phyloP scores from a whole-genome alignment of 116 monocot species.

The Phalaenopsis hybrid region DNA sequence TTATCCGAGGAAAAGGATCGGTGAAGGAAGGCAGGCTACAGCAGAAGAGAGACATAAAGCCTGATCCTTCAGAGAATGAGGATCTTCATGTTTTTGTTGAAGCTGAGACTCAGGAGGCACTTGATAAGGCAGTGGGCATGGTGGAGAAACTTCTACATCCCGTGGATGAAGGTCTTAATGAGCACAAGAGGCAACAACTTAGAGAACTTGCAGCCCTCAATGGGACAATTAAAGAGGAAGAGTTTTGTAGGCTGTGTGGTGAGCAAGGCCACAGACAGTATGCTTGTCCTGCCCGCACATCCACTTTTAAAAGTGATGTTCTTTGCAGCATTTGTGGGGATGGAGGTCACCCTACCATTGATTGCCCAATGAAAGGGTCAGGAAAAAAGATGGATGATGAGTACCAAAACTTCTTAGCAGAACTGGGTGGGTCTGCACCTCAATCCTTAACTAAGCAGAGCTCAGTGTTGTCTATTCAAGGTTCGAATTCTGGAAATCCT shows the following conservation, averaged over 20 bases:
- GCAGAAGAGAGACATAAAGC: slow-evolving; percentile 39
- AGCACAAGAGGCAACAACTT: slow-evolving; percentile 86
- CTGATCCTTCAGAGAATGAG: slow-evolving; percentile 45
- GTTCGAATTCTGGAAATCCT: slow-evolving; percentile 26
- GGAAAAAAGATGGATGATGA: slow-evolving; percentile 94
- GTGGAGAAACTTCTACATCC: slow-evolving; percentile 86
- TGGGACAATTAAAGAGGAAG: slow-evolving; percentile 84
- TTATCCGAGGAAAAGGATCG: slow-evolving; percentile 22
- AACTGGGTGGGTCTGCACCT: slow-evolving; percentile 61
- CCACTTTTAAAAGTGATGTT: slow-evolving; percentile 82
- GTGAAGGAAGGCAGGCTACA: slow-evolving; percentile 21
- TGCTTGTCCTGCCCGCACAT: slow-evolving; percentile 62
- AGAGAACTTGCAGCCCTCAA: slow-evolving; percentile 84
- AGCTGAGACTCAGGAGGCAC: slow-evolving; percentile 74
- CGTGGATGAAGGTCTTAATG: slow-evolving; percentile 77
- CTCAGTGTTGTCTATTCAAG: slow-evolving; percentile 35
- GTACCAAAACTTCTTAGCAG: slow-evolving; percentile 85
- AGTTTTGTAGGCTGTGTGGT: slow-evolving; percentile 78
- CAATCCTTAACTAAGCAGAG: slow-evolving; percentile 54
- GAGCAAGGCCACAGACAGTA: slow-evolving; percentile 82
- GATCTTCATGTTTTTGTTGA: slow-evolving; percentile 70
- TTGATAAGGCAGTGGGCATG: slow-evolving; percentile 84
- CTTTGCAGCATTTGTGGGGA: slow-evolving; percentile 89
- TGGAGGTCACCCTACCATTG: slow-evolving; percentile 85
- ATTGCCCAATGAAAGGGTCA: slow-evolving; percentile 80